Base-by-base conservation (phyloP, 768 basidiomycete species). In the Calocybe cyanea region DNA sequence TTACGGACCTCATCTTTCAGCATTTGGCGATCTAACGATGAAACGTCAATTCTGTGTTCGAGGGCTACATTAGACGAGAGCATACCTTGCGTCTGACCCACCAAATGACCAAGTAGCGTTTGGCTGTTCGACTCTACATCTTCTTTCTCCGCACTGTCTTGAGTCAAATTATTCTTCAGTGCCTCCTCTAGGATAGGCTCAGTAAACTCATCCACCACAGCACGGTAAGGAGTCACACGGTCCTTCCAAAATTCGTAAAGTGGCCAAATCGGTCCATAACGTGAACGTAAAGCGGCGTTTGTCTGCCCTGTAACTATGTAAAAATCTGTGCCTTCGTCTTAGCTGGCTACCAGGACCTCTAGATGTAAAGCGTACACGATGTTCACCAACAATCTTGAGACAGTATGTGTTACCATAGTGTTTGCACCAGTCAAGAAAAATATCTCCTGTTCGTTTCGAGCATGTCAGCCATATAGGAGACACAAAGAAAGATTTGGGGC, bases 21-120 rank as follows among this genome's bases (percentile, higher is more conserved):
- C 6, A 59, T 38, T 23, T 55, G 53, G 21, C 37, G 46, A 38
- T 58, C 57, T 56, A n/a, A 14, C 11, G 2, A 35, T 35, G 7
- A 6, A 35, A 24, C 3, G 11, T 28, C 18, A 7, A 4, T 31
- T 43, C 18, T 36, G 20, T 7, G 14, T n/a, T 13, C 3, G 7
- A 23, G 3, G 9, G 17, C 6, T 34, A 17, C 11, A 33, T 23
- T 13, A 13, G 18, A 13, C 24, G 15, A 11, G 15, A 31, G 48
- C 63, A 41, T 23, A 78, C 78, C 76, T 54, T 80, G 67, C 1
- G 78, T 81, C 30, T 69, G 69, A 28, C 71, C 69, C n/a, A 79
- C 70, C 49, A 82, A 54, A 60, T 80, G 75, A 43, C 77, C 75
- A 52, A 80, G 57, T 18, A 80, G 58, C 1, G 67, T 76, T 44